Evolutionary conservation across 495 filamentous ascomycete genomes (phyloP).

Genomic region (Tuber aestivum): DNA sequence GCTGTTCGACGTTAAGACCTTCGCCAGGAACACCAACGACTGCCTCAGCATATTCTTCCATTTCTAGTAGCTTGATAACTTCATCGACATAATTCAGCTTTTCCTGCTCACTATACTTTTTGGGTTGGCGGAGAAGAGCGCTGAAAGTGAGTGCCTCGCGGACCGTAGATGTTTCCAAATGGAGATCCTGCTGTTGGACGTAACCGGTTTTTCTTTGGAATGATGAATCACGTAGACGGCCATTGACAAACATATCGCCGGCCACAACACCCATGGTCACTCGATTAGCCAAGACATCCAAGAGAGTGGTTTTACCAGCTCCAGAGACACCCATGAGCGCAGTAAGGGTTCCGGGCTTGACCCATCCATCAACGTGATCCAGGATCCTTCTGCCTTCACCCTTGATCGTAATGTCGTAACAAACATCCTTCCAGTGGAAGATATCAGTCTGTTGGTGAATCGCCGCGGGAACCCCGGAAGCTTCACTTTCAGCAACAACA

Average conservation of each 20-base stretch:
- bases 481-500: constrained; percentile 48
- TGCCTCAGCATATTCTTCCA: constrained; percentile 82
- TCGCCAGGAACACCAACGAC: constrained; percentile 82
- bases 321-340: constrained; percentile 79
- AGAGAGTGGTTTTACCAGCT: constrained; percentile 67
- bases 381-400: constrained; percentile 66
- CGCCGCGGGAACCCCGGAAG: constrained; percentile 45
- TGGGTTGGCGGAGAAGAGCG: constrained; percentile 77
- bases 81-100: constrained; percentile 85
- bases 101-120: constrained; percentile 58
- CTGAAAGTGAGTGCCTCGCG: constrained; percentile 79
- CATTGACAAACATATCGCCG: constrained; percentile 81
- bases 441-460: constrained; percentile 63
- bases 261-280: constrained; percentile 80
- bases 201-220: constrained; percentile 95
- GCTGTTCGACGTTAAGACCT: constrained; percentile 87
- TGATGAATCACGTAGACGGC: constrained; percentile 63
- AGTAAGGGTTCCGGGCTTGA: constrained; percentile 82
- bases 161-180: constrained; percentile 78
- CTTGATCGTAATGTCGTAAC: constrained; percentile 87
- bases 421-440: constrained; percentile 81
- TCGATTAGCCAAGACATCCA: constrained; percentile 68
- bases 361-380: constrained; percentile 80
- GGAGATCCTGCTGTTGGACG: constrained; percentile 92
- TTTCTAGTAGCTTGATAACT: constrained; percentile 81